Evolutionary conservation across 805 yeast genomes (phyloP), one percentile per base, ranked within the genome.

Genomic region (Metschnikowia koreensis): DNA sequence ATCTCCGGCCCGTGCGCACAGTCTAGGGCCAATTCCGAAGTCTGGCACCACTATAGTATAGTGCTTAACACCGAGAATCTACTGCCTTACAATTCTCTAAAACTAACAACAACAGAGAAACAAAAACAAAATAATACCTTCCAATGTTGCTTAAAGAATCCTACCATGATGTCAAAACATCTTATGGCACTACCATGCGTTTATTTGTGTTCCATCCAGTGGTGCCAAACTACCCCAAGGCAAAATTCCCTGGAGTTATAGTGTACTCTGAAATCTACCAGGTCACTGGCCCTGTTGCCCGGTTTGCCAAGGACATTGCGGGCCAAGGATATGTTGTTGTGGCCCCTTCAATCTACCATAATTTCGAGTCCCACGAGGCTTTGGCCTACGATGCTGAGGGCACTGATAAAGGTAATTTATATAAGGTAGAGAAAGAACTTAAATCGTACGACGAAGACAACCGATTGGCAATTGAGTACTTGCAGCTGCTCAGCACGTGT

Each of bases 261-360:
- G 89, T 87, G 13, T 87, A 82, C 69, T 82, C 89, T 50, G 96
- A 87, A 66, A 87, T 87, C 58, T 87, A 87, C 67, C 96, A 88
- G 67, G 93, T 74, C 42, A 84, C 89, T 7, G 96, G 96, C 0
- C 94, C 96, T 3, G 96, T 87, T 29, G 71, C 87, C 6, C 72
- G 94, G 55, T 84, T 87, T 63, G 93, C 89, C 31, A 84, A 84
- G 60, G 84, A 80, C 58, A 87, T 87, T 61, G 93, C 93, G 1
- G 83, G 89, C 22, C 86, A 84, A 63, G 96, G 96, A 0, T 87
- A 80, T 66, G 83, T 87, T 46, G 90, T 82, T 28, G 87, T 84
- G n/a, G 85, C 87, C 26, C 94, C 94, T 1, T 83, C 89, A 2
- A 83, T 86, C 41, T 87, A 87, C 67, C 96, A 87, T 66, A 86